These are phyloP conservation scores for Pythium sukuiense DNA, from an alignment of 352 stramenopile species.

Conservation along the genomic window DNA sequence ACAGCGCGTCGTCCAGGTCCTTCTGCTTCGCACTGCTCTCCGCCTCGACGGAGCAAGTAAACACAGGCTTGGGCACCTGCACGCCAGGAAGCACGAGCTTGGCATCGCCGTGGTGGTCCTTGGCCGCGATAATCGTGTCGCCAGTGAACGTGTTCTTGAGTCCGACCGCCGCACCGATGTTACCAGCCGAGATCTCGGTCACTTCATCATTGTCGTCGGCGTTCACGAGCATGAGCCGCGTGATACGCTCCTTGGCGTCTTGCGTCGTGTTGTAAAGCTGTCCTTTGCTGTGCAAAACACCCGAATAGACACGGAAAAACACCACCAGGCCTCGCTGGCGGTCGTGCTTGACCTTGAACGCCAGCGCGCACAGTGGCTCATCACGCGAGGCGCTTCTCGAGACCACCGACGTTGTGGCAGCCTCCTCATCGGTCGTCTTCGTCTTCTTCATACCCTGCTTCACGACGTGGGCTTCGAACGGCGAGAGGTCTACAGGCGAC, in stretches of 20 bases:
- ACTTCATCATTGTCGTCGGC: conserved; percentile 90
- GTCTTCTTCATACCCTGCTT: conserved; percentile 42
- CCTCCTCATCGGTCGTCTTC: conserved; percentile 25
- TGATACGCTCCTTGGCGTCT: conserved; percentile 58
- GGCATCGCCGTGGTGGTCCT: conserved; percentile 38
- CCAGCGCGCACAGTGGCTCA: conserved; percentile 58
- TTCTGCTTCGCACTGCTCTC: conserved; percentile 85
- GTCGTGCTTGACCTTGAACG: conserved; percentile 83
- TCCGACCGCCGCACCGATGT: conserved; percentile 92
- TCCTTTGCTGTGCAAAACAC: conserved; percentile 79
- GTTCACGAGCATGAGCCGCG: conserved; percentile 87
- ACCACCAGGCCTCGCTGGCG: conserved; percentile 76
- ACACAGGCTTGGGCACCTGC: conserved; percentile 80
- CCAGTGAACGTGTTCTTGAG: conserved; percentile 92
- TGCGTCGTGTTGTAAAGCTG: conserved; percentile 77
- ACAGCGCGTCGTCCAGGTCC: conserved; percentile 84
- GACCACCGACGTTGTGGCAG: conserved; percentile 22
- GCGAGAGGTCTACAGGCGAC: conserved; percentile 88
- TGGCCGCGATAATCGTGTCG: conserved; percentile 91
- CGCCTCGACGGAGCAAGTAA: conserved; percentile 91
- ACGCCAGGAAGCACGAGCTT: conserved; percentile 57
- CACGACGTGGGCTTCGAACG: conserved; percentile 57
- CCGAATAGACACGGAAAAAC: conserved; percentile 94
- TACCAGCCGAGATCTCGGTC: conserved; percentile 79
- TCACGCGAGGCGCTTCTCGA: conserved; percentile 37